Evolutionary conservation across 768 basidiomycete species (phyloP), one percentile per base, ranked within the genome.

Genomic region (Panellus pusillus): DNA sequence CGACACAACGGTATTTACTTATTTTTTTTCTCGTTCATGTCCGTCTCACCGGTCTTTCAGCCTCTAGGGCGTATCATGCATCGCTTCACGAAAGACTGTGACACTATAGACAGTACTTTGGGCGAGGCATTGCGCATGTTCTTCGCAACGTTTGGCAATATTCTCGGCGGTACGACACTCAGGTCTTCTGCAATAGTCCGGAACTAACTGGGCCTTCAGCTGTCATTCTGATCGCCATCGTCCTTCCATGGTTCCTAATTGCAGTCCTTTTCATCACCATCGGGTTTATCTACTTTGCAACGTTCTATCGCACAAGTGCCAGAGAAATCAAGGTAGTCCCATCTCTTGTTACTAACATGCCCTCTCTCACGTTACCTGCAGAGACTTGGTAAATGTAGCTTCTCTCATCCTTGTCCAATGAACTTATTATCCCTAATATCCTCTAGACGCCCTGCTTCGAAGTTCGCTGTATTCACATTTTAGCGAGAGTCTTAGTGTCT

Each of bases 391-490:
- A 14, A 3, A 69, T 50, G n/a, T 60, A n/a, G 32, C 38, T 40
- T 44, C 32, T 45, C 35, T 18, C 39, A 45, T 47, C 15, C 13
- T 44, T 37, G n/a, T 19, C 8, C 42, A 53, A 28, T 58, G 43
- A 27, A 17, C 47, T 42, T 38, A 31, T 19, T 6, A 19, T 6
- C 45, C 47, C 39, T 38, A 31, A 18, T 6, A 19, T 6, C 45
- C 41, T 44, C 20, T 57, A 83, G 92, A 96, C 72, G 84, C 91
- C 20, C 78, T 96, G n/a, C 69, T 97, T 27, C 84, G 93, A 20
- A 89, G 90, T 0, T 86, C 87, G 0, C 71, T 98, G 15, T 97
- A 97, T 66, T 86, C 92, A 0, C 93, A 95, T 65, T 97, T 97
- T 70, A 91, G 91, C 3, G 94, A 97, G 72, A 90, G 88, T 27